Base-by-base conservation (phyloP, 2,329 filamentous ascomycete species). In the Phyllosticta paracitricarpa region DNA sequence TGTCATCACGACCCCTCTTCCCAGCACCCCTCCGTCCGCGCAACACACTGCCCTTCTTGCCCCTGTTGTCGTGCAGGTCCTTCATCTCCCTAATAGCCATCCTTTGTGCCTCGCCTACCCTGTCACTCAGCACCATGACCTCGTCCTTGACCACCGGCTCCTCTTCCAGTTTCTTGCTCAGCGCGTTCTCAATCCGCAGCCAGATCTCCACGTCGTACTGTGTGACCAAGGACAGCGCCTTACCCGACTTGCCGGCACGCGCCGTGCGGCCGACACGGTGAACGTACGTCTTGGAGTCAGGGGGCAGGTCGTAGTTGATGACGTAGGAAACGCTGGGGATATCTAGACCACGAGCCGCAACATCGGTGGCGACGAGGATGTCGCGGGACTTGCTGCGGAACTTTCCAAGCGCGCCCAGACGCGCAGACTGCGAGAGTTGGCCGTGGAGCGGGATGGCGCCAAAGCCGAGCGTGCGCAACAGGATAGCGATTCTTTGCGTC, bases 371-470 rank as follows among this genome's bases (percentile, higher is more conserved):
- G 3, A 97, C 89, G 3, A 99, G 83, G 51, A 99, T 93, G 66
- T 95, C 85, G 52, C 91, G 82, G n/a, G 82, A 84, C 7, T 87
- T 85, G 2, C 88, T 81, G 60, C 88, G 86, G 81, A 99, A 97
- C 72, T 97, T 97, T 72, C 89, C 89, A 8, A 99, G 79, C 0
- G 94, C 89, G 6, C 91, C 92, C 0, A 97, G 78, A 66, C 94
- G 90, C 17, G 89, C 83, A 1, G 89, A 89, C 73, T 99, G 94
- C 1, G 86, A 91, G 57, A 99, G 83, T 71, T 96, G 90, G 8
- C 93, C 94, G 75, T 99, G 93, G 0, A 99, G 82, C 0, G 94
- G 93, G 63, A 97, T 94, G 3, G 92, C 93, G 51, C 88, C 87
- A 70, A 97, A 94, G 28, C 92, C 93, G 2, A 99, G 84, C 0